These are phyloP conservation scores for Zygosaccharomyces rouxii DNA, from an alignment of 805 yeast species.

Conservation along the genomic window DNA sequence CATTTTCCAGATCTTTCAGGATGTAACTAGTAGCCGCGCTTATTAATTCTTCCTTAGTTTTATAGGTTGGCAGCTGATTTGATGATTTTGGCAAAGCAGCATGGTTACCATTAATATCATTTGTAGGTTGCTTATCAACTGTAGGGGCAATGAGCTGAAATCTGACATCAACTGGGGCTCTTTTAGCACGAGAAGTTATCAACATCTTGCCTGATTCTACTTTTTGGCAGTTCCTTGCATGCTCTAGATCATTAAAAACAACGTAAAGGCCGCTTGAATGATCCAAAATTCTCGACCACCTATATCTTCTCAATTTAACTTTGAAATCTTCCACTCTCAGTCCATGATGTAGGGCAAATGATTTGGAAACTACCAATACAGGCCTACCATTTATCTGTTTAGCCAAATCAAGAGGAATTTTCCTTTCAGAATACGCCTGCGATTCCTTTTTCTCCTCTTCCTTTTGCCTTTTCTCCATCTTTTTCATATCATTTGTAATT, in stretches of 20 bases:
- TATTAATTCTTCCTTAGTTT: constrained; percentile 37
- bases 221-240: constrained; percentile 27
- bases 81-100: background rate
- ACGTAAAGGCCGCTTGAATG: constrained; percentile 66
- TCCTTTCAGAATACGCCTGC: constrained; percentile 13
- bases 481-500: constrained; percentile 29
- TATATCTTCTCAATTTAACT: constrained; percentile 51
- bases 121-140: background rate
- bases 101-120: background rate
- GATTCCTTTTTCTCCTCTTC: constrained; percentile 5
- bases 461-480: constrained; percentile 17
- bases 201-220: constrained; percentile 25
- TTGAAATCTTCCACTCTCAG: constrained; percentile 60
- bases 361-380: constrained; percentile 49
- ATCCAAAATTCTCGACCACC: constrained; percentile 60
- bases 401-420: constrained; percentile 47
- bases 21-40: constrained; percentile 57
- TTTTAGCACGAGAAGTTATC: constrained; percentile 22
- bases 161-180: constrained; percentile 23
- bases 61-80: constrained; percentile 14
- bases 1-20: constrained; percentile 57
- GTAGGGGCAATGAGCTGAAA: constrained; percentile 23
- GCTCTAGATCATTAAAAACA: constrained; percentile 49
- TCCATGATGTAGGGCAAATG: constrained; percentile 48
- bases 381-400: constrained; percentile 54